These are phyloP conservation scores for Yamadazyma diddensiae DNA, from an alignment of 1,139 yeast species.

Conservation along the genomic window DNA sequence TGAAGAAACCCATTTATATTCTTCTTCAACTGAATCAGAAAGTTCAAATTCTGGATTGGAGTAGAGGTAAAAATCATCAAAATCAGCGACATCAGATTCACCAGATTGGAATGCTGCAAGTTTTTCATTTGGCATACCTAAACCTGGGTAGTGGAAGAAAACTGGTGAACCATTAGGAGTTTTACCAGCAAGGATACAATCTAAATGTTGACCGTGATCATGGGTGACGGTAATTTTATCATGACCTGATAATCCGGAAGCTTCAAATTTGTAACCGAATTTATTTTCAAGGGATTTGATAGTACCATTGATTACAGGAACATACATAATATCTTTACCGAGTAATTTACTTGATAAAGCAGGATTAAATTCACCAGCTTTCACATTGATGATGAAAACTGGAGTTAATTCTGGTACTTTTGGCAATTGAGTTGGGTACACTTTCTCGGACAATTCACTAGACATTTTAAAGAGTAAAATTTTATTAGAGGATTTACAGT, in stretches of 20 bases:
- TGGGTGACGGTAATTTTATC: conserved; percentile 43
- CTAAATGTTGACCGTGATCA: conserved; percentile 35
- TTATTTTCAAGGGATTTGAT: conserved; percentile 27
- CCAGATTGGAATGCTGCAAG: conserved; percentile 22
- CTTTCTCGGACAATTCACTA: too few species aligned
- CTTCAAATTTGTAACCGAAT: conserved; percentile 29
- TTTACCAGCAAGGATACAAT: conserved; percentile 48
- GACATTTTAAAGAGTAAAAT: too few species aligned
- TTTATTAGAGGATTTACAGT: too few species aligned
- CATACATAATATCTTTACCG: conserved; percentile 18
- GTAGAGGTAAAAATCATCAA: conserved; percentile 47
- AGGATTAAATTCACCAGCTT: conserved; percentile 10
- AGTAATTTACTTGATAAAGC: neutral
- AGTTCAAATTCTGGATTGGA: conserved; percentile 42
- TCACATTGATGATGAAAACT: conserved; percentile 1
- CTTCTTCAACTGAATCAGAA: conserved; percentile 36
- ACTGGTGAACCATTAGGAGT: conserved; percentile 39
- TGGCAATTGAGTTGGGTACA: conserved; percentile 4
- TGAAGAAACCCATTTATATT: conserved; percentile 45
- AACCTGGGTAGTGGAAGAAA: conserved; percentile 44
- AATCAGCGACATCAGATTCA: conserved; percentile 27
- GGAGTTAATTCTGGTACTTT: conserved; percentile 4
- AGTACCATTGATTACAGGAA: conserved; percentile 22
- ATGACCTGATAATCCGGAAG: conserved; percentile 30
- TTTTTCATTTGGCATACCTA: conserved; percentile 31